Base-by-base conservation (phyloP, 2,329 filamentous ascomycete species). In the Neobulgaria alba region DNA sequence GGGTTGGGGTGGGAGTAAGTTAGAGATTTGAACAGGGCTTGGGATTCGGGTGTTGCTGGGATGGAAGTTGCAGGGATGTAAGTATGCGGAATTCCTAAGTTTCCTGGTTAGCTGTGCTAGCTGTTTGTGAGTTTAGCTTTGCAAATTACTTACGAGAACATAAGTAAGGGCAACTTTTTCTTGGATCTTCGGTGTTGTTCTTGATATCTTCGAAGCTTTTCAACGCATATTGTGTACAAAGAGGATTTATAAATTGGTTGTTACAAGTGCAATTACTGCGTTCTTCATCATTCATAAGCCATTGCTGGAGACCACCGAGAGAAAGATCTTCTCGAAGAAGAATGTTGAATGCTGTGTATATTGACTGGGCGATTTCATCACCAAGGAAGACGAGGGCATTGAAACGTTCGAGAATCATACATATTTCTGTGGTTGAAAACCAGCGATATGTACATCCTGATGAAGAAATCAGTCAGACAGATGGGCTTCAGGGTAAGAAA, bases 341-440 rank as follows among this genome's bases (percentile, higher is more conserved):
- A 33, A 67, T 61, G 47, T 67, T 68, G 46, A 69, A 60, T 18
- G 61, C 65, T n/a, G 61, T 58, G 48, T 69, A 68, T 33, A 66
- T 57, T 29, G 61, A 55, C 37, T 59, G 56, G 12, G 65, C 53
- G 20, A 59, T 52, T 31, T 61, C 54, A 41, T 69, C 65, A 17
- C 66, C 66, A 32, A 67, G 46, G 41, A 69, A 68, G 14, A 62
- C 46, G 4, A 68, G 43, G 14, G 56, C 54, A 34, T 64, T 62
- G 44, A 68, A 67, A 29, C 63, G 60, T 39, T 62, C 58, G 18
- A 68, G 56, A 15, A 67, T 66, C 52, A 64, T 63, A 49, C 66
- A 68, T 32, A 67, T 63, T 41, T 68, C 63, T 7, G 52, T 41
- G 3, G 58, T 56, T 5, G 59, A 54, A 44, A 63, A 67, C 65